Base-by-base conservation (phyloP, 768 basidiomycete species). In the Suillus americanus region DNA sequence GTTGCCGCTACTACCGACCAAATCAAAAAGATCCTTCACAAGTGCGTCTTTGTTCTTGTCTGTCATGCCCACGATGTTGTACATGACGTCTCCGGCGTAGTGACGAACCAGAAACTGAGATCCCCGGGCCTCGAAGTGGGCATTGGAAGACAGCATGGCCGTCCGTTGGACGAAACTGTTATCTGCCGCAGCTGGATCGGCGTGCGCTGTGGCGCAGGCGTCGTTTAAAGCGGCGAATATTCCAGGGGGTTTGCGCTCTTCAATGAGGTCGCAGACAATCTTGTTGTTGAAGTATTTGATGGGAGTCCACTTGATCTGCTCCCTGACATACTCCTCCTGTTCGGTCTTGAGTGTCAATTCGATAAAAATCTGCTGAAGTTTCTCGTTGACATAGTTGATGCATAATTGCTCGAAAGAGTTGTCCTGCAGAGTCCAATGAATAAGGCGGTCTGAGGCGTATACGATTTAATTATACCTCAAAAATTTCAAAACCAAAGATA, bases 381-480 rank as follows among this genome's bases (percentile, higher is more conserved):
- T 99, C 79, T 99, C 97, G 83, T 99, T 99, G 80, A 99, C 97
- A 72, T 99, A 99, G 82, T 99, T 99, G 84, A 99, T 99, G 81
- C 97, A 99, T 23, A 99, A 87, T 77, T 99, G 95, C 74, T 96
- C 95, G 73, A 96, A 95, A 5, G 94, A 95, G 77, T 97, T 97
- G 76, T 95, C 92, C 91, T 95, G 69, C 20, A 20, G 62, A 60
- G 10, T 65, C 10, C 25, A 12, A 33, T 41, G 59, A 60, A 63
- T 64, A 13, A 66, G 38, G 50, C 43, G 25, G 7, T 33, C 40
- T 18, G 41, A 43, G 20, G 45, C 7, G 18, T 37, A 61, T 54
- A 14, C 30, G 5, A 51, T 63, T 10, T 43, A 60, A 60, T 61
- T 77, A 45, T 72, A 92, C 92, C 81, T 96, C 91, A 73, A 99